Evolutionary conservation across 805 yeast species (phyloP), one percentile per base, ranked within the genome.

Genomic region (Grigorovia humatica): DNA sequence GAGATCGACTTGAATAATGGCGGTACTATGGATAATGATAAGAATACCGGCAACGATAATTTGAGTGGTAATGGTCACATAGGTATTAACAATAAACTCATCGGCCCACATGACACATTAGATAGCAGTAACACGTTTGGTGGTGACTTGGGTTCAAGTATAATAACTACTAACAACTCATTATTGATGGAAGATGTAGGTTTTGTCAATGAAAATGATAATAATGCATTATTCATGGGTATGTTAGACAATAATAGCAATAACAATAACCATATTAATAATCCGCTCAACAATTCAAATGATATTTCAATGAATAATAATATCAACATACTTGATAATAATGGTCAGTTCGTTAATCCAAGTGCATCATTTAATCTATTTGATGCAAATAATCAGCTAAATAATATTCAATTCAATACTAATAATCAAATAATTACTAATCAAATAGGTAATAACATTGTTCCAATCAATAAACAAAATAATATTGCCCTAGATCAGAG

Each of bases 141-240:
- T 43, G 9, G 30, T 42, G 47, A 48, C 30, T 40, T 46, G n/a
- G 6, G 51, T 29, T n/a, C 51, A 43, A 8, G 17, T 38, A 13
- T 38, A 38, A 15, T 38, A 38, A 38, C 42, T 13, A n/a, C 17
- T 40, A 30, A 40, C 9, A 48, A 43, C 35, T 30, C 32, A 6
- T 15, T 43, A 38, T 43, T 46, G 3, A 38, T 46, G 48, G 48
- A 46, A 30, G 48, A 38, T 46, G 43, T 20, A 2, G 48, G 48
- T 11, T 46, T 46, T 38, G 43, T 41, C 4, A 20, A 32, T 20
- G 48, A 46, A 35, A 38, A 38, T 46, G 29, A 35, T 20, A 32
- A 35, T 12, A 65, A 66, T 55, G 65, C 69, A 0, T 55, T 66
- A 17, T 66, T 66, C 52, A 60, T 64, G 66, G 67, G 57, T n/a